Evolutionary conservation across 208 protist genomes (phyloP).

Genomic region (Zelonia costaricensis): DNA sequence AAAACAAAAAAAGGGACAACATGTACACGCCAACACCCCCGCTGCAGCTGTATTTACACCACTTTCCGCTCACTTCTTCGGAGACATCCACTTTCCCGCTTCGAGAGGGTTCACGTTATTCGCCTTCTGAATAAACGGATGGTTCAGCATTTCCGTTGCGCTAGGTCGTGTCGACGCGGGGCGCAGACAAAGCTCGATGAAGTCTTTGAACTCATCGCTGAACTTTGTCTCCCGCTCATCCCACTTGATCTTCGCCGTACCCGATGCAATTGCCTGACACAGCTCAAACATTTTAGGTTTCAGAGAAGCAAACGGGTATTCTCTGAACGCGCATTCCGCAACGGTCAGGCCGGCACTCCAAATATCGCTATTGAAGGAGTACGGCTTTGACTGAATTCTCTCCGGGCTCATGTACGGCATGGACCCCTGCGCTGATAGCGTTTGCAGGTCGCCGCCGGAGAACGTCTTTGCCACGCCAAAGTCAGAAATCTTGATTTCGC

Average conservation of each 20-base stretch:
- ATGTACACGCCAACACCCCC: constrained; percentile 1
- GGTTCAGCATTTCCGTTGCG: constrained; percentile 69
- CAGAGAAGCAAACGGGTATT: constrained; percentile 81
- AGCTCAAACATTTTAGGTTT: constrained; percentile 84
- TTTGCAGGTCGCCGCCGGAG: constrained; percentile 73
- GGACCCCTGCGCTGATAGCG: constrained; percentile 89
- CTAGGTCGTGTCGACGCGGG: constrained; percentile 53
- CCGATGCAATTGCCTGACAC: constrained; percentile 72
- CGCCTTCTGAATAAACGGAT: constrained; percentile 80
- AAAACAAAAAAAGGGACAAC: neutral
- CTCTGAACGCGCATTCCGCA: constrained; percentile 82
- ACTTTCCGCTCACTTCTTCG: constrained; percentile 5
- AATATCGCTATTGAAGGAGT: constrained; percentile 92
- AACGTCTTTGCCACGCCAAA: constrained; percentile 95
- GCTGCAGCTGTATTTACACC: neutral
- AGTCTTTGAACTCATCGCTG: constrained; percentile 70
- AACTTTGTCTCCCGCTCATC: constrained; percentile 37
- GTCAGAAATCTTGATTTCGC: constrained; percentile 96
- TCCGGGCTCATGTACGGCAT: constrained; percentile 95
- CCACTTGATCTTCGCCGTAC: constrained; percentile 74
- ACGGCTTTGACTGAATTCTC: constrained; percentile 84
- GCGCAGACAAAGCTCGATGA: constrained; percentile 77
- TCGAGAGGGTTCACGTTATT: constrained; percentile 48
- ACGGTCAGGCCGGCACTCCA: constrained; percentile 93
- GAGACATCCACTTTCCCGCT: constrained; percentile 74